phyloP scores from a whole-genome alignment of 805 yeast genomes.

The Pichia eremophila region DNA sequence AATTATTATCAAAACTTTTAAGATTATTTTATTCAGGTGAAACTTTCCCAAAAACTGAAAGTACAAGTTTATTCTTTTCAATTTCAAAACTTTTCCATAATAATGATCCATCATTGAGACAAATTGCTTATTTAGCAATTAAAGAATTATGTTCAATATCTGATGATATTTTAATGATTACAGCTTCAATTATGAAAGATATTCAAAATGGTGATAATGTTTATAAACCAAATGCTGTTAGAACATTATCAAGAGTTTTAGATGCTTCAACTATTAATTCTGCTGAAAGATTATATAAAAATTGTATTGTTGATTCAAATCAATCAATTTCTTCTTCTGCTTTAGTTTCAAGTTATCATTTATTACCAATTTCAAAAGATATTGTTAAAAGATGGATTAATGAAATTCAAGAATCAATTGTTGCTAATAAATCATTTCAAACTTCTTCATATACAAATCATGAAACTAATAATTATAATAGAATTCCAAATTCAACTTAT shows the following conservation, averaged over 20 bases:
- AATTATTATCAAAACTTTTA: slow-evolving; percentile 70
- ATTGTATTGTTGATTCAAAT: slow-evolving; percentile 84
- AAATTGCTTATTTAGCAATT: slow-evolving; percentile 86
- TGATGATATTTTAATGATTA: slow-evolving; percentile 92
- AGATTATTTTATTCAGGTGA: slow-evolving; percentile 82
- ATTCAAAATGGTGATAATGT: slow-evolving; percentile 81
- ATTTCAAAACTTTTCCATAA: slow-evolving; percentile 93
- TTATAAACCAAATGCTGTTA: slow-evolving; percentile 89
- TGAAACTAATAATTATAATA: slow-evolving; percentile 46
- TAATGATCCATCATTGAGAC: slow-evolving; percentile 78
- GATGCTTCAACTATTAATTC: slow-evolving; percentile 88
- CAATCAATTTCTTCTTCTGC: slow-evolving; percentile 93
- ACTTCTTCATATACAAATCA: slow-evolving; percentile 41
- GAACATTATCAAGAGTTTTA: slow-evolving; percentile 82
- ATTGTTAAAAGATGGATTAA: slow-evolving; percentile 90
- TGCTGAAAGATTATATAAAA: slow-evolving; percentile 85
- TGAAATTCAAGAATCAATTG: slow-evolving; percentile 88
- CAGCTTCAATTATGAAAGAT: slow-evolving; percentile 96
- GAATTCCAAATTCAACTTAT: slow-evolving; percentile 59
- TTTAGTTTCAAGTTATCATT: slow-evolving; percentile 79
- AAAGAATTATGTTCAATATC: slow-evolving; percentile 81
- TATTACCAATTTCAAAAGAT: slow-evolving; percentile 81
- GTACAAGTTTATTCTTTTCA: slow-evolving; percentile 87
- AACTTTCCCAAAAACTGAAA: slow-evolving; percentile 76
- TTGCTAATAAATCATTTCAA: slow-evolving; percentile 48